Base-by-base conservation (phyloP, 2,329 filamentous ascomycete species). In the Lachnellula subtilissima region DNA sequence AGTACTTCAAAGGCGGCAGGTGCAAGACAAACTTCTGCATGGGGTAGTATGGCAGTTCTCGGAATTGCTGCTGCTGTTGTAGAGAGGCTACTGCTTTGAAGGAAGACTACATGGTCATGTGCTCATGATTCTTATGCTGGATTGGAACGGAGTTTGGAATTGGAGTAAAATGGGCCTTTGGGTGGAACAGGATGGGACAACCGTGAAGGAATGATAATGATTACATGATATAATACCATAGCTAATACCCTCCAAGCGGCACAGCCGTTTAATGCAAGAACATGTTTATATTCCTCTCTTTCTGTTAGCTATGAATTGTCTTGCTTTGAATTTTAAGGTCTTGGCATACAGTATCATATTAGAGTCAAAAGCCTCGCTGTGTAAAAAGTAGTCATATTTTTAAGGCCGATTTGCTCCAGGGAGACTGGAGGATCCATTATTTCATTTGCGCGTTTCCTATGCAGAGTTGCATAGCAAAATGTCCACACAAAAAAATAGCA, bases 1-100 rank as follows among this genome's bases (percentile, higher is more conserved):
- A 63, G 54, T 42, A 60, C 56, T 32, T 63, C 62, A 8, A 61
- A 43, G n/a, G 60, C 57, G 47, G 48, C 40, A 15, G 62, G 52
- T 32, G 49, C 55, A 3, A 61, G 45, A 47, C 50, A 58, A 5
- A 62, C 57, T 12, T 43, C 46, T 9, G 40, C 46, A 25, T 63
- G 62, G 59, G 40, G 40, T 8, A 58, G 36, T 45, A 32, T 54
- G 35, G 61, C 57, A n/a, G n/a, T 58, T 22, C 25, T 62, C 36
- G 63, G 61, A 25, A 46, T 60, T 17, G 56, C 50, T 19, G 60
- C 53, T 50, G 56, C 53, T 4, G 17, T 64, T 28, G 55, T 49
- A 8, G 57, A 64, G 36, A 55, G 58, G 23, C 15, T 63, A 15
- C 28, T 64, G n/a, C 45, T 58, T 48, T 64, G 40, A 59, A 57